Percentiles rank a stretch among this genome's conserved stretches.
These are phyloP conservation scores for Scheffersomyces parashehatae DNA, from an alignment of 1,139 yeast species.

Conservation along the genomic window DNA sequence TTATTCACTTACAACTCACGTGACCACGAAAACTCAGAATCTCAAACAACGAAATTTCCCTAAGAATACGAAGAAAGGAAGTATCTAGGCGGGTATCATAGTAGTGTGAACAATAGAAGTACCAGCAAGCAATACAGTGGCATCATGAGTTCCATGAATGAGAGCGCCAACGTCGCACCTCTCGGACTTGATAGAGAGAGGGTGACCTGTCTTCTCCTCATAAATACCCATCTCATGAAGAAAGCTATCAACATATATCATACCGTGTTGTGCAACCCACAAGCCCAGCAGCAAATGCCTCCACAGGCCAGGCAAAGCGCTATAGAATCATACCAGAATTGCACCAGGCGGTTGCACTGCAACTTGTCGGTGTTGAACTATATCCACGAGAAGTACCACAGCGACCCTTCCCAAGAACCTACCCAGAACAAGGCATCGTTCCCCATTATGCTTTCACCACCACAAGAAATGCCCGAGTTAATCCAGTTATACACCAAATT, in stretches of 20 bases:
- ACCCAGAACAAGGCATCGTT: conserved; percentile 40
- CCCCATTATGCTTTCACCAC: conserved; percentile 55
- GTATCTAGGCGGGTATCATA: no score
- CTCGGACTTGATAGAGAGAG: conserved; percentile 40
- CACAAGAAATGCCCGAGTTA: conserved; percentile 57
- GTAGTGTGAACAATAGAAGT: no score
- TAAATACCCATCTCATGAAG: conserved; percentile 53
- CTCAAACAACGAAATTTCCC: no score
- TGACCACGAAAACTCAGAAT: no score
- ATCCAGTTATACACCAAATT: conserved; percentile 46
- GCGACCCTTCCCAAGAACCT: conserved; percentile 26
- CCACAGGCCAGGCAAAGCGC: conserved; percentile 39
- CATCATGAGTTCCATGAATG: background rate
- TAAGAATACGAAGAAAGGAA: no score
- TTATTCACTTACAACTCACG: no score
- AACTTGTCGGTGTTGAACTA: conserved; percentile 54
- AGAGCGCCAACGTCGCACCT: conserved; percentile 6
- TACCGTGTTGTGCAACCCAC: conserved; percentile 36
- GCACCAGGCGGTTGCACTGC: conserved; percentile 54
- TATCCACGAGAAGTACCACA: conserved; percentile 52
- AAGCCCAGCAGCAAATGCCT: conserved; percentile 35
- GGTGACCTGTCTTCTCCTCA: conserved; percentile 51
- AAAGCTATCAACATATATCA: conserved; percentile 45
- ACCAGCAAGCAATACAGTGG: no score
- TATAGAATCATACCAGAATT: conserved; percentile 50